Base-by-base conservation (phyloP, 2,329 filamentous ascomycete genomes). In the Hymenoscyphus repandus region DNA sequence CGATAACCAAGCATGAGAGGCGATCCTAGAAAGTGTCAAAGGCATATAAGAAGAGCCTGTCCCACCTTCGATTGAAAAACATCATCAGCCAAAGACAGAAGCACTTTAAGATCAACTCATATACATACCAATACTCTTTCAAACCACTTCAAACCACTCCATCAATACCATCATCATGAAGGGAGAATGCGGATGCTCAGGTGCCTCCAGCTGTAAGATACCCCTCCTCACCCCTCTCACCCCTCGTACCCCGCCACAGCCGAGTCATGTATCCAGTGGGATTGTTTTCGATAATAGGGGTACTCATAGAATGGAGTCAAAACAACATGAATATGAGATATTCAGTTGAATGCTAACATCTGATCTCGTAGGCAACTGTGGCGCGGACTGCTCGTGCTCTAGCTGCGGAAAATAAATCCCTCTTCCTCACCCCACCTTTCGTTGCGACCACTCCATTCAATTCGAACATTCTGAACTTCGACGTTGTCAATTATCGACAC, bases 161-260 rank as follows among this genome's bases (percentile, higher is more conserved):
- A 49, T 22, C 46, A 47, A 51, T 43, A 50, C 47, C 47, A 45
- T 50, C 64, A 69, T 62, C 49, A 69, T 69, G 66, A 68, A 68
- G 65, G 65, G 64, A 55, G 66, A 69, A 57, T 69, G 66, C 59
- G 66, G 66, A 66, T 69, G 66, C 65, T 67, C 66, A 49, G 62
- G 63, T 56, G 47, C 58, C 58, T 65, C 64, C 42, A 61, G 59
- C 62, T 69, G 66, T 67, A 67, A 57, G 65, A 33, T 63, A 49
- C 51, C 47, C 50, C 54, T 45, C 40, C 52, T 55, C 10, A 34
- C 42, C 37, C 18, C 45, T 30, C 43, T 39, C 30, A 44, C 41
- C 50, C 40, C 37, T 45, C 50, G 44, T 40, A 11, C 30, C 41
- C 6, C 33, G 44, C 18, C 15, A 22, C 6, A 32, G 22, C 30